Evolutionary conservation across 768 basidiomycete species (phyloP).

Genomic region (Roridomyces roridus): DNA sequence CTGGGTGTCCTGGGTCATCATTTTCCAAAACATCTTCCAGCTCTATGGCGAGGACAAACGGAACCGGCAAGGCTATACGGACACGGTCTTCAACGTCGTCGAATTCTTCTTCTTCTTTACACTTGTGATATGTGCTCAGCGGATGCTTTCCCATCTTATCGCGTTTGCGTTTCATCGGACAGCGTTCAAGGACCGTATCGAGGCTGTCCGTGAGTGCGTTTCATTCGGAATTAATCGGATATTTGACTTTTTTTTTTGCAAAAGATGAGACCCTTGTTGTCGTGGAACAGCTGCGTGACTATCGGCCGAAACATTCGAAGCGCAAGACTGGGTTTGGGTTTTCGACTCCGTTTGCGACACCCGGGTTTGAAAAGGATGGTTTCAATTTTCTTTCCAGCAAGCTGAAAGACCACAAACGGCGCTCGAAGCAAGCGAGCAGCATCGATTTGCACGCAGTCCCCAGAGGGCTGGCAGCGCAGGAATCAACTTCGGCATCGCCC

Average conservation of each 20-base stretch:
- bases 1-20: conserved; percentile 79
- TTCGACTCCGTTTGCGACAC: conserved; percentile 37
- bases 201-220: conserved; percentile 41
- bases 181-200: conserved; percentile 76
- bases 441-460: conserved; percentile 27
- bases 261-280: conserved; percentile 52
- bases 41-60: conserved; percentile 49
- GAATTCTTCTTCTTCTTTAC: conserved; percentile 81
- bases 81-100: conserved; percentile 63
- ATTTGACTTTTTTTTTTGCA: too few species aligned
- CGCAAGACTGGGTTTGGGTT: conserved; percentile 45
- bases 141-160: conserved; percentile 74
- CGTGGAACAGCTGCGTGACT: conserved; percentile 71
- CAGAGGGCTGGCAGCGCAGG: background rate
- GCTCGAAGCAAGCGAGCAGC: conserved; percentile 10
- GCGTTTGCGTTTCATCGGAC: conserved; percentile 81
- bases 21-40: conserved; percentile 70
- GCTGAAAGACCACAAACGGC: conserved; percentile 19
- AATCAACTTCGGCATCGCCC: conserved; percentile 3
- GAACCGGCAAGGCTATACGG: conserved; percentile 68
- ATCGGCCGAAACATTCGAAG: conserved; percentile 55
- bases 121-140: conserved; percentile 65
- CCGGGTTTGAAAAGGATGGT: conserved; percentile 55
- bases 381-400: conserved; percentile 35
- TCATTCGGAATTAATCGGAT: too few species aligned